phyloP scores from a whole-genome alignment of 2,329 filamentous ascomycete species.

The Colletotrichum chlorophyti region DNA sequence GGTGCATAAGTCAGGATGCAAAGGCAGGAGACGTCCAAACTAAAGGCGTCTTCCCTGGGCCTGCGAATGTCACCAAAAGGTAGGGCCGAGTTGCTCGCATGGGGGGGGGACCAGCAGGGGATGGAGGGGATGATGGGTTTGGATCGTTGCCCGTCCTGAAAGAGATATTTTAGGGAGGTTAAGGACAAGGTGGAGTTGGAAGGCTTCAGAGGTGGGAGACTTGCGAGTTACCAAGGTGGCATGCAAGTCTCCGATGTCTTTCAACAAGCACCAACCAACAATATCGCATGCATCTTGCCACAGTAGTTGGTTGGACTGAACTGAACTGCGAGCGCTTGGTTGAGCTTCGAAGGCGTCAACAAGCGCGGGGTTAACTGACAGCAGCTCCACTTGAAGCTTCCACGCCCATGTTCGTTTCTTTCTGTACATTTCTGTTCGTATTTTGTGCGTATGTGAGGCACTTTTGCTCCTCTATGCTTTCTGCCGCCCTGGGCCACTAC shows the following conservation, averaged over 20 bases:
- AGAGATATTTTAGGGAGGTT: background rate
- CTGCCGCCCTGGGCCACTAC: too few relatives aligned
- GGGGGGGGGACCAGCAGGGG: background rate
- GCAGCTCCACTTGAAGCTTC: background rate
- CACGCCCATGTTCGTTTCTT: constrained; percentile 13
- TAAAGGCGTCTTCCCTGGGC: background rate
- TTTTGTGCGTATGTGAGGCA: too few relatives aligned
- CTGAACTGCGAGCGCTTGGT: too few relatives aligned
- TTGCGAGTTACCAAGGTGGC: background rate
- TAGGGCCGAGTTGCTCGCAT: background rate
- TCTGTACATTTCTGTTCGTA: too few relatives aligned
- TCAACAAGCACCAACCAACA: background rate
- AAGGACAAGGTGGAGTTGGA: background rate
- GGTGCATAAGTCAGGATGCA: constrained; percentile 18
- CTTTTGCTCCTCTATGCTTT: too few relatives aligned
- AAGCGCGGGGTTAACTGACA: constrained; percentile 4
- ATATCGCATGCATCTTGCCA: background rate
- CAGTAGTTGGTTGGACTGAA: too few relatives aligned
- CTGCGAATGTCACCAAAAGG: background rate
- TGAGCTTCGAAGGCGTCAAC: constrained; percentile 1
- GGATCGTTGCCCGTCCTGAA: too few relatives aligned
- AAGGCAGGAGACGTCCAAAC: too few relatives aligned
- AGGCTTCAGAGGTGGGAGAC: background rate
- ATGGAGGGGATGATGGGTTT: background rate
- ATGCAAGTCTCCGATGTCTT: background rate